Conservation (phyloP, 371 early-diverging fungal species). For the Lichtheimia hyalospora region DNA sequence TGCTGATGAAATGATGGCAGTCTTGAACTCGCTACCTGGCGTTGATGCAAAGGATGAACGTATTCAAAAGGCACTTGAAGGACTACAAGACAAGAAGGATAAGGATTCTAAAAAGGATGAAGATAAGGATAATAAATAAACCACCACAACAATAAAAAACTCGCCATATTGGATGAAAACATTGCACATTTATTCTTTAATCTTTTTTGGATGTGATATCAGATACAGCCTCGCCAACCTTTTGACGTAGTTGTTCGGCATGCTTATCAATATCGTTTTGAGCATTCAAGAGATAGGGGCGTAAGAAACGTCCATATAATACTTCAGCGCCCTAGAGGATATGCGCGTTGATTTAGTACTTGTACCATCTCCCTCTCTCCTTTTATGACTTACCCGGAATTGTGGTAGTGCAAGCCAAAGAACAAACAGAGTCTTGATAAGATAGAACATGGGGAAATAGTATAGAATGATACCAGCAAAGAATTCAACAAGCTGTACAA, state of each 20-base stretch:
- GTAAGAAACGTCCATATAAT: conserved; percentile 22
- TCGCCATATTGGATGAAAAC: no score
- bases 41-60: conserved; percentile 90
- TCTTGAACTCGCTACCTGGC: conserved; percentile 82
- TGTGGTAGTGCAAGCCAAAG: conserved; percentile 84
- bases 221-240: conserved; percentile 13
- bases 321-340: conserved; percentile 24
- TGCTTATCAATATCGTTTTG: conserved; percentile 19
- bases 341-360: neutral
- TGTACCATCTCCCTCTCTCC: neutral
- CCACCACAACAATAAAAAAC: no score
- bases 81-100: conserved; percentile 49
- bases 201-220: conserved; percentile 6
- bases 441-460: conserved; percentile 94
- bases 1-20: conserved; percentile 58
- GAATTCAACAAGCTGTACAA: conserved; percentile 82
- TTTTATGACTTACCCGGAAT: conserved; percentile 59
- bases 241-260: conserved; percentile 10
- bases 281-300: conserved; percentile 22
- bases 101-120: conserved; percentile 47
- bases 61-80: conserved; percentile 69
- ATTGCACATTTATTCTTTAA: neutral
- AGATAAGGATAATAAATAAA: conserved; percentile 23
- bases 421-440: conserved; percentile 85
- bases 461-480: conserved; percentile 80